Evolutionary conservation across 345 rosid genomes (phyloP).

Genomic region (Schrenkiella parvula): DNA sequence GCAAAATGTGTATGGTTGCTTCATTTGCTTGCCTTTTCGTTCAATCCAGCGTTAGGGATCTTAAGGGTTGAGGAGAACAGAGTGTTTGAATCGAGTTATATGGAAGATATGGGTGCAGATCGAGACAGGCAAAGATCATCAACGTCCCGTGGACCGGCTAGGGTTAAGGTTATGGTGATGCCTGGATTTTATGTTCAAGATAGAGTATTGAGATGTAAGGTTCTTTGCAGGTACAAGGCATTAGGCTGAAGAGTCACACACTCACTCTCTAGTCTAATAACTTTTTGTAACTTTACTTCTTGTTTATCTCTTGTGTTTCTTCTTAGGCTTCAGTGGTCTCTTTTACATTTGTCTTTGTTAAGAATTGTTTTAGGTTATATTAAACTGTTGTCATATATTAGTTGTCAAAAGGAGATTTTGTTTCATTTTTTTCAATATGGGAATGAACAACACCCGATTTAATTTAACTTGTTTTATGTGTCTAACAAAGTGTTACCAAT

Average conservation of each 20-base stretch:
- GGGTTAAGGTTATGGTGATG: slow-evolving; percentile 90
- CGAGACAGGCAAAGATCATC: slow-evolving; percentile 43
- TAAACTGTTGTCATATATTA: not conserved
- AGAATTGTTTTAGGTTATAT: not conserved
- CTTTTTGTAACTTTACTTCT: not conserved
- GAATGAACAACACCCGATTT: not conserved
- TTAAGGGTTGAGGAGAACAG: slow-evolving; percentile 80
- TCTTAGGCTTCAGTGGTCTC: slow-evolving; percentile 2
- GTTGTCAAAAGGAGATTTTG: not conserved
- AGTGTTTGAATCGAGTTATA: slow-evolving; percentile 61
- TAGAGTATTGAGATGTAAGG: slow-evolving; percentile 86
- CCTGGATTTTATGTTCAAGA: slow-evolving; percentile 87
- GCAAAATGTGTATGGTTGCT: slow-evolving; percentile 94
- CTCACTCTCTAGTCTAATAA: not conserved
- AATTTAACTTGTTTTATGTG: not conserved
- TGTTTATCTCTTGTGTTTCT: not conserved
- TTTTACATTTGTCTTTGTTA: not conserved
- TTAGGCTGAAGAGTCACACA: slow-evolving; percentile 27
- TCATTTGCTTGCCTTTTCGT: slow-evolving; percentile 93
- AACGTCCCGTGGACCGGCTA: slow-evolving; percentile 32
- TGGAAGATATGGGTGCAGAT: slow-evolving; percentile 83
- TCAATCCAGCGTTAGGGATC: slow-evolving; percentile 64
- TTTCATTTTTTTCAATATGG: not conserved
- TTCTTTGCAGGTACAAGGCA: slow-evolving; percentile 73
- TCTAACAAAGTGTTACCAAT: not conserved